Percentiles rank a stretch among this genome's conserved stretches.
Evolutionary conservation across 257 asterid genomes (phyloP).

Genomic region (Solanum bulbocastanum): DNA sequence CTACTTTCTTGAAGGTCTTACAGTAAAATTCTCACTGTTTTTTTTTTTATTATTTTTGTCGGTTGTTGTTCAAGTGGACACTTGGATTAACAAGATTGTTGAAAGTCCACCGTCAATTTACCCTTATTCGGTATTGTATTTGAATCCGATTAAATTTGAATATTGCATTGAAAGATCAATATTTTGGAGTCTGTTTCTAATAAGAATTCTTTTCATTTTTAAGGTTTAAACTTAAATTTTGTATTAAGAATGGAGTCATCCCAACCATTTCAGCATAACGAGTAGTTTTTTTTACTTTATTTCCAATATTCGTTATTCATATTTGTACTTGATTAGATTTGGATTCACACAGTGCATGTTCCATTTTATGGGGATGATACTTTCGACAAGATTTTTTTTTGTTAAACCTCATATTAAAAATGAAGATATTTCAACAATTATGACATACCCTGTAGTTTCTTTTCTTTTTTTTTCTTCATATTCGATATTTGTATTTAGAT

Average conservation of each 20-base stretch:
- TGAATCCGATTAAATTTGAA: not conserved
- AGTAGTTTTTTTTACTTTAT: not conserved
- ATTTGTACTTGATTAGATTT: not conserved
- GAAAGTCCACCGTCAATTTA: not conserved
- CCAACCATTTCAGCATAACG: not conserved
- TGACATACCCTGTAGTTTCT: not conserved
- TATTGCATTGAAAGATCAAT: accelerated
- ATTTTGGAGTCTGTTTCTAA: too few relatives aligned
- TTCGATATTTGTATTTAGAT: not conserved
- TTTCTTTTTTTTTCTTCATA: too few relatives aligned
- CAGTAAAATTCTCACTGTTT: not conserved
- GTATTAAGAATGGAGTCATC: not conserved
- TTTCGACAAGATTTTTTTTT: not conserved
- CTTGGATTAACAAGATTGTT: not conserved
- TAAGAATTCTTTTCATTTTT: not conserved
- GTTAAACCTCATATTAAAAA: not conserved
- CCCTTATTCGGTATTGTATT: not conserved
- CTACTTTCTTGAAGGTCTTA: not conserved
- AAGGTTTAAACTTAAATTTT: not conserved
- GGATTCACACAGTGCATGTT: not conserved
- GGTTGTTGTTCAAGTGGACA: not conserved
- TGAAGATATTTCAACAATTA: too few relatives aligned
- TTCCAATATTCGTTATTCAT: not conserved
- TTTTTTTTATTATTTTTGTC: not conserved
- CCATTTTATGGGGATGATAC: too few relatives aligned